Percentiles rank a stretch among this genome's conserved stretches.
Evolutionary conservation across 192 early-diverging fungal species (phyloP).

Genomic region (Obelidium mucronatum): DNA sequence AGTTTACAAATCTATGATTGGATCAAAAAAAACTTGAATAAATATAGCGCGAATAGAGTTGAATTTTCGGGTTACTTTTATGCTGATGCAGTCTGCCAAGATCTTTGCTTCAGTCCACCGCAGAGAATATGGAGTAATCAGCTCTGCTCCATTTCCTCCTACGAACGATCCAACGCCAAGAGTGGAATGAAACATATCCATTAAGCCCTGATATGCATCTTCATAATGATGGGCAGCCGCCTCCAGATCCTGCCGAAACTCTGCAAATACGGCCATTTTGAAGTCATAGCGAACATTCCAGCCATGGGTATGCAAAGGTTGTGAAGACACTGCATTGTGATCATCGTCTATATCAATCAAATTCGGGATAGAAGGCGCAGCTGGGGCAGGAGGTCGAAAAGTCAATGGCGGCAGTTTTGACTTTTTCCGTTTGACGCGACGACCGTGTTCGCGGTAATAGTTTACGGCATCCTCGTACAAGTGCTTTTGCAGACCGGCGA

Average conservation of each 20-base stretch:
- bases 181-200: slow-evolving; percentile 65
- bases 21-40: background rate
- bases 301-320: slow-evolving; percentile 54
- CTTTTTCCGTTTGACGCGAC: slow-evolving; percentile 75
- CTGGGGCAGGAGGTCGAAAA: background rate
- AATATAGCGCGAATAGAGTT: background rate
- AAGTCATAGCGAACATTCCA: slow-evolving; percentile 86
- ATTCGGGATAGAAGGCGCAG: background rate
- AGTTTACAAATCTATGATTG: slow-evolving; percentile 86
- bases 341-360: slow-evolving; percentile 23
- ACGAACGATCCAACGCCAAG: slow-evolving; percentile 55
- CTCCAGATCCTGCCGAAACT: slow-evolving; percentile 64
- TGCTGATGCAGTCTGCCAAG: slow-evolving; percentile 76
- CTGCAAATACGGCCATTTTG: slow-evolving; percentile 67
- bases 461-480: slow-evolving; percentile 72
- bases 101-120: slow-evolving; percentile 78
- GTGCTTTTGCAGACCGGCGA: slow-evolving; percentile 69
- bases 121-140: slow-evolving; percentile 58
- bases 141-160: slow-evolving; percentile 33
- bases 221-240: slow-evolving; percentile 69
- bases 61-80: slow-evolving; percentile 62
- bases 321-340: background rate
- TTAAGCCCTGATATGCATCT: slow-evolving; percentile 68
- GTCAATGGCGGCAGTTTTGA: slow-evolving; percentile 43
- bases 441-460: slow-evolving; percentile 82